Evolutionary conservation across 1,284 basidiomycete species (phyloP), one percentile per base, ranked within the genome.

Genomic region (Trichosporon coremiiforme): DNA sequence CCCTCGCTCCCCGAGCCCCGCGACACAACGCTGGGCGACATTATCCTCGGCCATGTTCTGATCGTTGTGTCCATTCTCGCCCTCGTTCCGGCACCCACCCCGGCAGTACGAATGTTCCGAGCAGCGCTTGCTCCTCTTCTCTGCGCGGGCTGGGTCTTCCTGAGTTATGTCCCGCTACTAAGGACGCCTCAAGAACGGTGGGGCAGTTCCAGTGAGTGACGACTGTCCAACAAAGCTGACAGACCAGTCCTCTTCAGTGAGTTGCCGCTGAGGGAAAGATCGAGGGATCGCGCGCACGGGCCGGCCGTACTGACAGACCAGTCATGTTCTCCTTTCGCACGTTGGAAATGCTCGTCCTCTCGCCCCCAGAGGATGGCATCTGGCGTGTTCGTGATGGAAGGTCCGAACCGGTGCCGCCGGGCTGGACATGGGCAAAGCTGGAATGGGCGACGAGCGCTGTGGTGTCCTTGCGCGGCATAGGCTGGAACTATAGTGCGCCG

Each of bases 401-500:
- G 17, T 5, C 75, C 5, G 81, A 82, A 65, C 76, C 75, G 2
- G 70, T 82, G 29, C 80, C 81, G 2, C 53, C 62, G 3, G 77
- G 75, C 0, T 78, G 74, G 71, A 82, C 78, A 1, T 69, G 73
- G 36, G 74, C 76, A n/a, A 81, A 81, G 68, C 67, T 79, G 20
- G 73, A 68, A 45, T 82, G 81, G 81, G 75, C 78, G 0, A 31
- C 62, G 0, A 75, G 73, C 20, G 73, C 79, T 33, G 77, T 70
- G 65, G 79, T 74, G 72, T 79, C 80, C 0, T 74, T 66, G 45
- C 73, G 81, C 12, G 80, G 81, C 31, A 75, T 82, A 3, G 81
- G 81, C 1, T 82, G 81, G 81, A 79, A 79, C 73, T 78, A 72
- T 45, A 68, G 68, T 25, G 72, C 75, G 17, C 74, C 76, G 1